Evolutionary conservation across 2,329 filamentous ascomycete species (phyloP).

Genomic region (Albifimbria verrucaria): DNA sequence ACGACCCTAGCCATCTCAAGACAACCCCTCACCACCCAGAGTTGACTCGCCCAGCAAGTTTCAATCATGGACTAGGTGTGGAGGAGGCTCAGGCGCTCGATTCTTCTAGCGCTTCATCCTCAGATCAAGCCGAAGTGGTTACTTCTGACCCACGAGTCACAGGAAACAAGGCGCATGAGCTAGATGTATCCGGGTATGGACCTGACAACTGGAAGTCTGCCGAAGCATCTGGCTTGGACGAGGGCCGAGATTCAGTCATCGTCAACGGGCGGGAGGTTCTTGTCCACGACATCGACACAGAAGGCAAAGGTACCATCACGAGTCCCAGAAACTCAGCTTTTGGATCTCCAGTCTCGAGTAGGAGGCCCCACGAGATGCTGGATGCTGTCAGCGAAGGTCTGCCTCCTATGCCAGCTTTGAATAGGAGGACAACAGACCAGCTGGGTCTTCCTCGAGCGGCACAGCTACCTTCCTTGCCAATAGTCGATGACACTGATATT

Average conservation of each 20-base stretch:
- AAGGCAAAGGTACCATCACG: constrained; percentile 59
- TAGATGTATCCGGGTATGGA: constrained; percentile 77
- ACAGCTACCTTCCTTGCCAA: constrained; percentile 67
- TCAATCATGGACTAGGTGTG: constrained; percentile 63
- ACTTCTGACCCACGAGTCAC: constrained; percentile 39
- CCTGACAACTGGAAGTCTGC: constrained; percentile 70
- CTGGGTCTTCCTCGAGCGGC: constrained; percentile 65
- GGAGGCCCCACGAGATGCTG: constrained; percentile 24
- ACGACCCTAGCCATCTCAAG: constrained; percentile 21
- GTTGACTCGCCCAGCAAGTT: constrained; percentile 44
- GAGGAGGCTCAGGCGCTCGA: constrained; percentile 48
- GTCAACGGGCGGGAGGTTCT: constrained; percentile 70
- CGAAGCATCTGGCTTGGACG: constrained; percentile 55
- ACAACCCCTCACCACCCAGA: constrained; percentile 35
- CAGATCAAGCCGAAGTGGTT: constrained; percentile 14
- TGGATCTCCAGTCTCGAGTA: constrained; percentile 20
- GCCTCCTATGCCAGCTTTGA: constrained; percentile 55
- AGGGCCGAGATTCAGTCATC: constrained; percentile 69
- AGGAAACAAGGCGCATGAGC: constrained; percentile 59
- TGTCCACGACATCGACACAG: constrained; percentile 57
- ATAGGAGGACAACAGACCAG: constrained; percentile 61
- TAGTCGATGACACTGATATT: constrained; percentile 76
- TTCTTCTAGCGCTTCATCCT: constrained; percentile 4
- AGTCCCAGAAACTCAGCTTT: constrained; percentile 30
- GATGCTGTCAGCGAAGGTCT: constrained; percentile 44